Evolutionary conservation across 176 grass and related monocot genomes (phyloP).

Genomic region (Puya raimondii): DNA sequence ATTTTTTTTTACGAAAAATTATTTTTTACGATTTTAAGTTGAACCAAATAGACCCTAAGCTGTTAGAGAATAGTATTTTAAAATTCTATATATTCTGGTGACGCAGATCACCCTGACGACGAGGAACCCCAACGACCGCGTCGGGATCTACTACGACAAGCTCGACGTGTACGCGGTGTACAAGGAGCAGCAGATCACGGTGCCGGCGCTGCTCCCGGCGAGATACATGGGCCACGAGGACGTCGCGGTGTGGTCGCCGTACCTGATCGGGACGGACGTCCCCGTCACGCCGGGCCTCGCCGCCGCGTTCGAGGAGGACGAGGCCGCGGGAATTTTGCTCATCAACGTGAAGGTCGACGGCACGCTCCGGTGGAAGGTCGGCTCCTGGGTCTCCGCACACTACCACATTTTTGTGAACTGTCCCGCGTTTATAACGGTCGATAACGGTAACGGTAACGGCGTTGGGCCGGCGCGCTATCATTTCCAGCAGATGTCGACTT

Average conservation of each 20-base stretch:
- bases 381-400: constrained; percentile 49
- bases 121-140: constrained; percentile 33
- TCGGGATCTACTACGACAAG: constrained; percentile 72
- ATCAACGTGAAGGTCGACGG: constrained; percentile 51
- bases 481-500: constrained; percentile 35
- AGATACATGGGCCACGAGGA: constrained; percentile 48
- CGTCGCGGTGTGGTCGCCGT: constrained; percentile 53
- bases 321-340: constrained; percentile 51
- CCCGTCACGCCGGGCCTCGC: constrained; percentile 30
- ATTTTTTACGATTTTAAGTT: too few relatives aligned
- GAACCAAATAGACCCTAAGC: too few relatives aligned
- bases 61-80: too few relatives aligned
- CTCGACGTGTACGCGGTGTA: constrained; percentile 55
- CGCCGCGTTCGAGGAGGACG: constrained; percentile 34
- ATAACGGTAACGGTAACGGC: constrained; percentile 21
- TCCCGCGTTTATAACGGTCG: constrained; percentile 49
- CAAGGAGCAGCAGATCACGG: constrained; percentile 47
- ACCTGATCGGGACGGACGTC: constrained; percentile 37
- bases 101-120: constrained; percentile 44
- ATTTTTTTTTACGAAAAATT: too few relatives aligned
- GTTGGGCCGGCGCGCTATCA: constrained; percentile 34
- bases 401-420: constrained; percentile 59
- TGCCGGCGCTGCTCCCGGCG: constrained; percentile 41
- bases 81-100: not conserved
- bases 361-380: constrained; percentile 52